Evolutionary conservation across 169 alveolate genomes (phyloP).

Genomic region (Eimeria zaria): DNA sequence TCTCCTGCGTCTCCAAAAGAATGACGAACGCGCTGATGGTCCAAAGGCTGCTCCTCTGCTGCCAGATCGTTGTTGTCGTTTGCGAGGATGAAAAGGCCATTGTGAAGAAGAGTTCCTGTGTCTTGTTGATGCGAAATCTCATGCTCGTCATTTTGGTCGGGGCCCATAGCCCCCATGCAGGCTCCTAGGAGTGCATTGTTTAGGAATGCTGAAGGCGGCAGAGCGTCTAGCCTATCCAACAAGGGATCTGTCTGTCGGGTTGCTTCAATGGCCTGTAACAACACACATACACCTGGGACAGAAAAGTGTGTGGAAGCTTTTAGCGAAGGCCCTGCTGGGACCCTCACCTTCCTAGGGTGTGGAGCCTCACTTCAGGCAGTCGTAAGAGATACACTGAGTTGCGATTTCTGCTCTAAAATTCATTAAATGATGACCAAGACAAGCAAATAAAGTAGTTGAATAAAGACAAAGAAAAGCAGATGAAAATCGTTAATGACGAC

Average conservation of each 20-base stretch:
- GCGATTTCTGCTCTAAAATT: neutral
- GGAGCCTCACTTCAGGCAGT: neutral
- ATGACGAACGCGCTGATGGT: neutral
- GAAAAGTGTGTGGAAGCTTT: neutral
- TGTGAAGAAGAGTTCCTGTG: neutral
- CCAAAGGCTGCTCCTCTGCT: neutral
- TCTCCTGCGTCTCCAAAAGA: neutral
- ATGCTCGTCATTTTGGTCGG: neutral
- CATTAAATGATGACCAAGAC: too few species aligned
- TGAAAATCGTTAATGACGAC: too few species aligned
- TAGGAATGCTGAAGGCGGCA: neutral
- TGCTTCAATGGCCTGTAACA: conserved; percentile 12
- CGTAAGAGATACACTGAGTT: neutral
- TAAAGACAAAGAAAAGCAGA: too few species aligned
- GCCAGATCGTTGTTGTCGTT: neutral
- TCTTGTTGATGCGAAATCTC: neutral
- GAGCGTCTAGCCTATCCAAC: neutral
- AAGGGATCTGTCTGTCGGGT: neutral
- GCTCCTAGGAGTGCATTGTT: neutral
- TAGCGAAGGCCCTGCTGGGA: neutral
- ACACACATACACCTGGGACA: neutral
- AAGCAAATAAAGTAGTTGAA: too few species aligned
- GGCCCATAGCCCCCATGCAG: neutral
- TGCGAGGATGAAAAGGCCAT: too few species aligned
- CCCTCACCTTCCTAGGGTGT: neutral